Conservation (phyloP, 2,329 filamentous ascomycete species). For the Thelonectria blattea region DNA sequence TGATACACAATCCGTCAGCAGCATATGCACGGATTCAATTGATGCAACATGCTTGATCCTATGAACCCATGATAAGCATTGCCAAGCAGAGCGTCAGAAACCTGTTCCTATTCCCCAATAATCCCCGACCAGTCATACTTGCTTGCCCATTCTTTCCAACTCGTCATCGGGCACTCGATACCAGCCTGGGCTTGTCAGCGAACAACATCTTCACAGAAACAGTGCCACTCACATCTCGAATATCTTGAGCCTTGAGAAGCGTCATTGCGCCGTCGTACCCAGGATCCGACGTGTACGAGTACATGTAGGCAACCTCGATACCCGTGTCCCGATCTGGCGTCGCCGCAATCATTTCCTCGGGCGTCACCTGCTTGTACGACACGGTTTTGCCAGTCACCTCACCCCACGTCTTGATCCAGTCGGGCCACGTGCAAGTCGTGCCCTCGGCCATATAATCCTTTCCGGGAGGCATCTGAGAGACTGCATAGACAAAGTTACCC, state of each 20-base stretch:
- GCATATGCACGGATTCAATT: background rate
- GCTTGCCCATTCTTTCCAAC: constrained; percentile 16
- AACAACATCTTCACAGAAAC: background rate
- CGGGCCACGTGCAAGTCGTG: constrained; percentile 52
- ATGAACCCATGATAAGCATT: background rate
- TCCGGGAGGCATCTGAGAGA: constrained; percentile 56
- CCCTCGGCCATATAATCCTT: constrained; percentile 57
- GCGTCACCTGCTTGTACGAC: constrained; percentile 47
- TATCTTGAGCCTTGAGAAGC: constrained; percentile 50
- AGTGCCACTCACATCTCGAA: constrained; percentile 47
- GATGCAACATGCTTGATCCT: background rate
- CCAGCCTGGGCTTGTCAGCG: constrained; percentile 11
- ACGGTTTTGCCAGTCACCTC: constrained; percentile 42
- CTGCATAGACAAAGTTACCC: constrained; percentile 55
- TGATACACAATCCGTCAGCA: background rate
- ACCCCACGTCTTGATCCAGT: constrained; percentile 52
- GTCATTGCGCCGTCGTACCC: constrained; percentile 56
- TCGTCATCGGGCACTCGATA: constrained; percentile 18
- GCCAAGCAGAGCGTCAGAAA: background rate
- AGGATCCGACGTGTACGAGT: constrained; percentile 52
- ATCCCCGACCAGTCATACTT: constrained; percentile 16
- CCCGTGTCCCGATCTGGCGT: constrained; percentile 50
- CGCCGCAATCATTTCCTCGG: constrained; percentile 48
- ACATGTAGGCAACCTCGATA: constrained; percentile 54
- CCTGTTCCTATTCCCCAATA: background rate